Evolutionary conservation across 345 rosid species (phyloP), one percentile per base, ranked within the genome.

Genomic region (Hypericum perforatum): DNA sequence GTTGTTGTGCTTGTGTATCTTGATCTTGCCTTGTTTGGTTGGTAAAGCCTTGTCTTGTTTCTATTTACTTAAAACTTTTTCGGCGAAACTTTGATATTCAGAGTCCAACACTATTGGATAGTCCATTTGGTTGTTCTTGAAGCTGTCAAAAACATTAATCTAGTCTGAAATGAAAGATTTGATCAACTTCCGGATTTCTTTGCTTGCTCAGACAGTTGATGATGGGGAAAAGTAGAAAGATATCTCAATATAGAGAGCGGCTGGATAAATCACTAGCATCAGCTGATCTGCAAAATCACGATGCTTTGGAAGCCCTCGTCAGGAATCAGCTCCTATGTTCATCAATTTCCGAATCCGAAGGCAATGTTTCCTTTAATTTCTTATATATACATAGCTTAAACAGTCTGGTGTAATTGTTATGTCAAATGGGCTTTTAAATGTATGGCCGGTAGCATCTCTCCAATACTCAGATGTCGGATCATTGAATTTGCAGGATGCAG

Each of bases 261-360:
- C 69, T 92, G 52, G 86, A 92, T 62, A 70, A 70, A 64, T 77
- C 97, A 5, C 70, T 92, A 58, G 72, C 87, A 0, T 89, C 82
- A 54, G 75, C 85, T 49, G 87, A 82, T 36, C 65, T 94, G 64
- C 76, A 75, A 40, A 61, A 76, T 73, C 40, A 62, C 16, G 82
- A 77, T 38, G 64, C 68, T 7, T 74, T 94, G 51, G 78, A 68
- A 64, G 61, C 64, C 52, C 80, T 84, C n/a, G 49, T 94, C 44
- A 74, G 62, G 61, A 70, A 77, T 59, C 97, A 89, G 57, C 80
- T 85, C 63, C 49, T 53, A 7, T 53, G 38, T 43, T 70, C 80
- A 22, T 74, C 86, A 11, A 50, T 48, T 6, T 36, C 60, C 64
- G 82, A 59, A 22, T 57, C 22, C 42, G 70, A 69, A 73, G 97